Evolutionary conservation across 2,329 filamentous ascomycete species (phyloP).

Genomic region (Alternaria tenuissima): DNA sequence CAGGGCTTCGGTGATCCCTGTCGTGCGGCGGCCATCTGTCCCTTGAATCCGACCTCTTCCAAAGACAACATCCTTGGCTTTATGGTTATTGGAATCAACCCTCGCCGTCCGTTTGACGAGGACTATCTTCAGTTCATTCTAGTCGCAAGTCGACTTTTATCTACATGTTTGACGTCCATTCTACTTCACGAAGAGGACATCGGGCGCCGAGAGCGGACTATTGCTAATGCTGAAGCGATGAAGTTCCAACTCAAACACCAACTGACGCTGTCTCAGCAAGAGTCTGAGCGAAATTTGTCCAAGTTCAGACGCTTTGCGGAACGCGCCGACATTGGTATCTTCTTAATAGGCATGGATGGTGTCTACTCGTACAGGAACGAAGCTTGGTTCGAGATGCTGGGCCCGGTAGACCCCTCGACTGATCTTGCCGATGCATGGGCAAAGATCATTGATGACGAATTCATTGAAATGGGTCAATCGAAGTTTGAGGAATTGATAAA

Average conservation of each 20-base stretch:
- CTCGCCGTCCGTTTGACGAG: constrained; percentile 50
- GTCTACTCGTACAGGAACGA: constrained; percentile 52
- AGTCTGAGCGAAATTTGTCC: constrained; percentile 42
- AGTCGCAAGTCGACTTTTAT: constrained; percentile 47
- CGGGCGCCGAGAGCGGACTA: constrained; percentile 46
- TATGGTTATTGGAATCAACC: constrained; percentile 51
- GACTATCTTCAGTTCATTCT: constrained; percentile 51
- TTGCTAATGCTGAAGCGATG: constrained; percentile 43
- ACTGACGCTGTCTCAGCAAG: constrained; percentile 39
- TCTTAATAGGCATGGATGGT: constrained; percentile 49
- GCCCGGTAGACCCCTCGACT: constrained; percentile 16
- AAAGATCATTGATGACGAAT: constrained; percentile 27
- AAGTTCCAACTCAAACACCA: constrained; percentile 46
- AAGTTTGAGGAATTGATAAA: constrained; percentile 25
- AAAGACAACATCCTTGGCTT: constrained; percentile 50
- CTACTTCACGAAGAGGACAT: constrained; percentile 52
- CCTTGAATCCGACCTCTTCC: constrained; percentile 47
- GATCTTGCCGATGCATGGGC: constrained; percentile 32
- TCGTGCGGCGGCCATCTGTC: constrained; percentile 44
- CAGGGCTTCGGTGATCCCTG: constrained; percentile 48
- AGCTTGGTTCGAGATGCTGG: constrained; percentile 49
- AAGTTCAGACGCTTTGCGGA: constrained; percentile 53
- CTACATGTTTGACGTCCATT: constrained; percentile 51
- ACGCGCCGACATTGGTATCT: constrained; percentile 53
- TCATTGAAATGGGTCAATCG: constrained; percentile 14